Evolutionary conservation across 1,284 basidiomycete genomes (phyloP), one percentile per base, ranked within the genome.

Genomic region (Cutaneotrichosporon cutaneum): DNA sequence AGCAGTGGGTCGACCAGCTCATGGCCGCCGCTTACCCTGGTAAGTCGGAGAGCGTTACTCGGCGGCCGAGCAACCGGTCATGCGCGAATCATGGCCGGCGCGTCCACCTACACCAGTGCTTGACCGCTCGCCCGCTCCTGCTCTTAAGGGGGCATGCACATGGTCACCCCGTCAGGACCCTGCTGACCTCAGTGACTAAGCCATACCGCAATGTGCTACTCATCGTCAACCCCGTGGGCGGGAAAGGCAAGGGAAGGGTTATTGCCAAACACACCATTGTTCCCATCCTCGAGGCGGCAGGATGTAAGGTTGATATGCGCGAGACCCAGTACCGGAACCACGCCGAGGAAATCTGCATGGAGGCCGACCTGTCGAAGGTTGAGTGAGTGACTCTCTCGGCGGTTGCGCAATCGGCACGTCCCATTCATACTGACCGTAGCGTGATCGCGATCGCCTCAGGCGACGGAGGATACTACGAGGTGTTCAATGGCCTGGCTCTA

Each of bases 171-270:
- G n/a, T 39, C 6, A 14, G 36, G 3, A 14, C 21, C 10, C 16
- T 30, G 32, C n/a, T 52, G 27, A 58, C 24, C 0, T 8, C 56
- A 61, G 59, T 66, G 26, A 74, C 85, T 22, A 82, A 83, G 62
- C 85, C 82, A 10, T 74, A 77, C 59, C 81, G 84, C 59, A 73
- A 77, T 24, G 78, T 93, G 24, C 84, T 87, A 63, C 82, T 97
- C 1, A 77, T 97, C n/a, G 83, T 97, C 65, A 98, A 98, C 75
- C 94, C 94, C 2, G 81, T 85, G 57, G 89, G 94, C 61, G 94
- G 94, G 2, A 82, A 94, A 84, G 90, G 90, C 52, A 90, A 89
- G 74, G 89, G 85, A 0, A 79, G 77, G 11, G 67, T 81, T 0
- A 81, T 88, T 0, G 94, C 88, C 64, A 77, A 82, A n/a, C 84